Evolutionary conservation across 2,329 filamentous ascomycete genomes (phyloP), one percentile per base, ranked within the genome.

Genomic region (Aspergillus calidoustus): DNA sequence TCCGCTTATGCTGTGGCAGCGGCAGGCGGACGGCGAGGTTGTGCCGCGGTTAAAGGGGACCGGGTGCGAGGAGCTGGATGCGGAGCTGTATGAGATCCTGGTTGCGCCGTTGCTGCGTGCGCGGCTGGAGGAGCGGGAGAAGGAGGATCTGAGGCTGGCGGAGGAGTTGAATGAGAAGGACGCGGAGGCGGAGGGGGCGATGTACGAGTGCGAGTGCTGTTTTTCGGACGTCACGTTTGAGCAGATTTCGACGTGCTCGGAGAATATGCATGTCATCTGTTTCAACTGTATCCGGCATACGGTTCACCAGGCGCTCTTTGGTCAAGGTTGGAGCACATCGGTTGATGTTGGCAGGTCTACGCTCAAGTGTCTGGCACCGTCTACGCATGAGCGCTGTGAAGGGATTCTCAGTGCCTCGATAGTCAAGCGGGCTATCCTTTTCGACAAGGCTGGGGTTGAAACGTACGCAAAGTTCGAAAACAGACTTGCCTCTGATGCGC

Each of bases 321-420:
- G 95, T 0, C 95, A 98, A 75, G 92, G 92, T 56, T 97, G 94
- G 92, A 86, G 87, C 54, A 88, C 90, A 62, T 95, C 87, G 69
- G 89, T 97, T 68, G 86, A 95, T 72, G 77, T 86, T 30, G 84
- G 88, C 61, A 86, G 83, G 43, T 91, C 91, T 43, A 93, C 92
- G 0, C 82, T 98, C 57, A 87, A 86, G 63, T 98, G 95, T 73
- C 85, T 96, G n/a, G 92, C 93, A 1, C 88, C 92, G 0, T 85
- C 89, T 54, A 81, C 85, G 0, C 79, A 84, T 49, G 87, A 86
- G n/a, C 80, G 79, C 4, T 98, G 95, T 69, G 72, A 83, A 15
- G 92, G 93, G n/a, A 86, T 84, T 70, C 85, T 98, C 54, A 84
- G 91, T 0, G 81, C 86, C 4, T 82, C 87, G 28, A 85, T 93